These are phyloP conservation scores for Fraxinus angustifolia DNA, from an alignment of 305 asterid species.

Conservation along the genomic window DNA sequence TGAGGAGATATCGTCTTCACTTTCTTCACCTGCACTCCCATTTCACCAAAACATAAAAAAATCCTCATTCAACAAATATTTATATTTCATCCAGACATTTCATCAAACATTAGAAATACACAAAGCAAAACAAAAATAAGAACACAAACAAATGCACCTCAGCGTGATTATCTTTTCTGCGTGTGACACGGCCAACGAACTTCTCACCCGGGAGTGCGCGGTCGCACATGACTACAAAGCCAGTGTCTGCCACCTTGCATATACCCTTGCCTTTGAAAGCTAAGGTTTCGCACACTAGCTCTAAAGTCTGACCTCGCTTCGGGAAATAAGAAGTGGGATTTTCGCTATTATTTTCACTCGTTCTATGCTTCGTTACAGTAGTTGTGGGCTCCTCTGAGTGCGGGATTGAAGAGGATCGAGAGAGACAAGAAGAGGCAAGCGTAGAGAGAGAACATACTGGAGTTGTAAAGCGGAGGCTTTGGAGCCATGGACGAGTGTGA, in stretches of 20 bases:
- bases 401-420: slow-evolving; percentile 27
- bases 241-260: slow-evolving; percentile 78
- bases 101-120: slow-evolving; percentile 3
- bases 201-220: slow-evolving; percentile 91
- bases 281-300: slow-evolving; percentile 77
- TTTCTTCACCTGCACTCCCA: slow-evolving; percentile 67
- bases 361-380: slow-evolving; percentile 22
- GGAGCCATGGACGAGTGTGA: slow-evolving; percentile 40
- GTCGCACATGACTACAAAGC: slow-evolving; percentile 82
- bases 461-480: slow-evolving; percentile 28
- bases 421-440: slow-evolving; percentile 28
- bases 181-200: slow-evolving; percentile 76
- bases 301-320: slow-evolving; percentile 83
- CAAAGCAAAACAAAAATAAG: neutral
- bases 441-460: slow-evolving; percentile 28
- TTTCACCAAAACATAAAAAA: slow-evolving; percentile 15
- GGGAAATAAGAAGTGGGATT: slow-evolving; percentile 49
- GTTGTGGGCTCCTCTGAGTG: slow-evolving; percentile 35
- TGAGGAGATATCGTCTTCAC: slow-evolving; percentile 70
- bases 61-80: neutral
- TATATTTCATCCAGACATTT: neutral
- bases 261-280: slow-evolving; percentile 91
- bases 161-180: slow-evolving; percentile 70
- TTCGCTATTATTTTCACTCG: slow-evolving; percentile 13
- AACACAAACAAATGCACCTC: slow-evolving; percentile 47